Conservation (phyloP, 306 rosid genomes). For the Cucurbita argyrosperma region DNA sequence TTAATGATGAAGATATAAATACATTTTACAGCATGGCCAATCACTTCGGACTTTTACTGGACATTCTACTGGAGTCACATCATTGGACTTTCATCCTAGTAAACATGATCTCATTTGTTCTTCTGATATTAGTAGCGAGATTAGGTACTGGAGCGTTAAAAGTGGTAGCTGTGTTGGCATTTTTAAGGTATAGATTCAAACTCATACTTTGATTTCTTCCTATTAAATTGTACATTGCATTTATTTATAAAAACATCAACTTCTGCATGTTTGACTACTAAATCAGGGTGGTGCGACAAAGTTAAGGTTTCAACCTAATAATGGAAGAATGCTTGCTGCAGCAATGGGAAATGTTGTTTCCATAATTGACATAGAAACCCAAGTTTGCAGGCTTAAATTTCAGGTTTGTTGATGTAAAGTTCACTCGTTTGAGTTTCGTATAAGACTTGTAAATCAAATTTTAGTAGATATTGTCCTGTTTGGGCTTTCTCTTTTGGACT, state of each 20-base stretch:
- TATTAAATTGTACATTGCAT: not conserved
- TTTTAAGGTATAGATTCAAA: conserved; percentile 36
- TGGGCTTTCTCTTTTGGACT: too few species aligned
- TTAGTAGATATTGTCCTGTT: too few species aligned
- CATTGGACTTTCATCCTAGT: conserved; percentile 78
- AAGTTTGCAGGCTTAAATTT: conserved; percentile 28
- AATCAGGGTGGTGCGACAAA: conserved; percentile 65
- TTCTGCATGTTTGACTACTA: conserved; percentile 2
- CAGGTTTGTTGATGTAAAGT: conserved; percentile 21
- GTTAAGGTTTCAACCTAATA: conserved; percentile 65
- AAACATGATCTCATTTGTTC: conserved; percentile 65
- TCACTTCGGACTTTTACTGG: conserved; percentile 63
- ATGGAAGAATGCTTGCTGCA: conserved; percentile 64
- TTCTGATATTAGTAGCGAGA: conserved; percentile 51
- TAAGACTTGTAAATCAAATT: not conserved
- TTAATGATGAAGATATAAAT: too few species aligned
- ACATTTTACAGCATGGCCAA: conserved; percentile 45
- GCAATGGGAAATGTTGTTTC: conserved; percentile 36
- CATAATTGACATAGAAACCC: conserved; percentile 51
- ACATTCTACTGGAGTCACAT: conserved; percentile 43
- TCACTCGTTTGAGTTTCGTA: not conserved
- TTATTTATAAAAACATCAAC: not conserved
- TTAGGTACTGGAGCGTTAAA: conserved; percentile 66
- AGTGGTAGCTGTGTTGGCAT: conserved; percentile 54
- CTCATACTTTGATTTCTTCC: not conserved